phyloP scores from a whole-genome alignment of 2,329 filamentous ascomycete species.

The Lachnum nothofagi region DNA sequence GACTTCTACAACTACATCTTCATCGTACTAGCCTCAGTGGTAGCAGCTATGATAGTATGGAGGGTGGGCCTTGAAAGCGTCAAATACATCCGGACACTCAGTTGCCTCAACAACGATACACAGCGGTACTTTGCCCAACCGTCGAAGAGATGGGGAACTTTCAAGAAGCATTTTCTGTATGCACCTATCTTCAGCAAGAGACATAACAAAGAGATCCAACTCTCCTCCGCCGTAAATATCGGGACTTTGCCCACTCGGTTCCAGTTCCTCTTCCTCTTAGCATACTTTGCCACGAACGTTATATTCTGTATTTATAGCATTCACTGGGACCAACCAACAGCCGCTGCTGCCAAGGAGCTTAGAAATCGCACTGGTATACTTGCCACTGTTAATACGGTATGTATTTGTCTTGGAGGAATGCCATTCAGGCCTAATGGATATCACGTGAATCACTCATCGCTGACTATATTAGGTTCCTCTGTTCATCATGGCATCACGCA shows the following conservation, averaged over 20 bases:
- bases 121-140: slow-evolving; percentile 73
- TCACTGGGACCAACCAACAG: slow-evolving; percentile 47
- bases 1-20: slow-evolving; percentile 57
- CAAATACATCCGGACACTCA: slow-evolving; percentile 66
- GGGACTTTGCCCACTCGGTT: slow-evolving; percentile 77
- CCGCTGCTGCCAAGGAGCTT: slow-evolving; percentile 44
- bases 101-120: slow-evolving; percentile 71
- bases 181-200: slow-evolving; percentile 69
- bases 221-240: slow-evolving; percentile 63
- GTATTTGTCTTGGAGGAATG: slow-evolving; percentile 3
- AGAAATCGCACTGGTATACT: slow-evolving; percentile 67
- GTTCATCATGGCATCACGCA: slow-evolving; percentile 68
- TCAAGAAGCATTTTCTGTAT: slow-evolving; percentile 64
- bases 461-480: slow-evolving; percentile 49
- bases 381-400: slow-evolving; percentile 68
- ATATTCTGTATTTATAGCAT: slow-evolving; percentile 69
- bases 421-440: neutral
- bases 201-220: slow-evolving; percentile 69
- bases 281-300: slow-evolving; percentile 68
- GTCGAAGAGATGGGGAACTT: slow-evolving; percentile 47
- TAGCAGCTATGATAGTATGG: slow-evolving; percentile 61
- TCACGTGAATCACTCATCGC: slow-evolving; percentile 6
- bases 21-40: slow-evolving; percentile 59
- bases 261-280: slow-evolving; percentile 62
- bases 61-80: slow-evolving; percentile 55